phyloP scores from a whole-genome alignment of 306 rosid species.

The Sicyos baderoa region DNA sequence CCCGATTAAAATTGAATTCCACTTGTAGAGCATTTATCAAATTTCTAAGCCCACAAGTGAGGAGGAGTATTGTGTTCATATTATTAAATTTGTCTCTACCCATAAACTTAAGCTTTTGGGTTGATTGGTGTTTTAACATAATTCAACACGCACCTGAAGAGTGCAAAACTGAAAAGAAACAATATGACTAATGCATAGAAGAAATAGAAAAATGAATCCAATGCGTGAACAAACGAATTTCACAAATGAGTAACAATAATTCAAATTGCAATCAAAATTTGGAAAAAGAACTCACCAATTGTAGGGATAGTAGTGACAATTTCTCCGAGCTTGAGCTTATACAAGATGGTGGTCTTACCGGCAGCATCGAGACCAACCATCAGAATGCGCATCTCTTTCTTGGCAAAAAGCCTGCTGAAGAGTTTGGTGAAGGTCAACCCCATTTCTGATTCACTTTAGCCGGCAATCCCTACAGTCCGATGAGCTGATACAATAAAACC shows the following conservation, averaged over 20 bases:
- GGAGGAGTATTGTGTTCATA: too few species aligned
- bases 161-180: background rate
- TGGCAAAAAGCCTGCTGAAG: conserved; percentile 61
- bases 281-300: conserved; percentile 36
- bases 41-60: too few species aligned
- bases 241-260: background rate
- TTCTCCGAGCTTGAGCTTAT: conserved; percentile 68
- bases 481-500: background rate
- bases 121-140: too few species aligned
- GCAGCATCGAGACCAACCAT: conserved; percentile 72
- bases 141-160: too few species aligned
- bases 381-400: conserved; percentile 64
- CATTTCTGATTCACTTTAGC: conserved; percentile 26
- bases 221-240: background rate
- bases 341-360: too few species aligned
- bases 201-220: background rate
- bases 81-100: too few species aligned
- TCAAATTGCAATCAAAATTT: background rate
- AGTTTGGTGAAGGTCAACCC: conserved; percentile 68
- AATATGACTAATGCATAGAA: background rate
- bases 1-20: too few species aligned
- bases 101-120: too few species aligned
- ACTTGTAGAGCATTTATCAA: too few species aligned
- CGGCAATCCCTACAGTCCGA: background rate
- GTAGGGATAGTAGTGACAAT: conserved; percentile 70